Evolutionary conservation across 805 yeast species (phyloP), one percentile per base, ranked within the genome.

Genomic region (Ogataea kodamae): DNA sequence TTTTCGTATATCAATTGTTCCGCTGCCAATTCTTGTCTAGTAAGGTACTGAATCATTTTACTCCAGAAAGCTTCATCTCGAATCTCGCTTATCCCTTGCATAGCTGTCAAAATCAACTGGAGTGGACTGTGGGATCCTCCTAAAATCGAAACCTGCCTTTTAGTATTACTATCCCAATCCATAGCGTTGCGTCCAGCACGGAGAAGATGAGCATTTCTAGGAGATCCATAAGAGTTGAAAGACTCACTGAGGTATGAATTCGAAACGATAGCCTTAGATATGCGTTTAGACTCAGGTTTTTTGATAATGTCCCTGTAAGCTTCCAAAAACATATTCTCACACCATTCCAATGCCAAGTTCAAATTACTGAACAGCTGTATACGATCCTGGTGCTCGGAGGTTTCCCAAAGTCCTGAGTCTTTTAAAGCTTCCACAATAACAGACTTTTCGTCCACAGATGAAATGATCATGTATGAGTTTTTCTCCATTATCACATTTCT

Each of bases 271-370:
- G 14, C 9, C 15, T 15, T 4, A 21, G 38, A n/a, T 15, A 16
- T 22, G 18, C 14, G 24, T 22, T n/a, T 7, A 11, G 28, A n/a
- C 18, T 37, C 33, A 11, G 21, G n/a, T 31, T 36, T 25, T 29
- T 30, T 26, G 30, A 30, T 29, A 10, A 54, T 28, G 10, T 49
- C 63, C 46, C 70, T 76, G 55, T 80, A 81, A 18, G 78, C 74
- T 31, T 73, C 67, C 49, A 92, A 68, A 48, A 89, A 87, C 48
- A 81, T 80, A 60, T 92, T 90, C 57, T 92, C 98, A 65, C 97
- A 87, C 96, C 96, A 90, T 59, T 92, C 97, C 25, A 92, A 68
- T 0, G 96, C 95, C 35, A 82, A 74, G 54, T 92, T 92, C 48
- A 92, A 68, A 34, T 85, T 82, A 35, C 73, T 74, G 54, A 88